Evolutionary conservation across 306 rosid genomes (phyloP).

Genomic region (Rosa chinensis): DNA sequence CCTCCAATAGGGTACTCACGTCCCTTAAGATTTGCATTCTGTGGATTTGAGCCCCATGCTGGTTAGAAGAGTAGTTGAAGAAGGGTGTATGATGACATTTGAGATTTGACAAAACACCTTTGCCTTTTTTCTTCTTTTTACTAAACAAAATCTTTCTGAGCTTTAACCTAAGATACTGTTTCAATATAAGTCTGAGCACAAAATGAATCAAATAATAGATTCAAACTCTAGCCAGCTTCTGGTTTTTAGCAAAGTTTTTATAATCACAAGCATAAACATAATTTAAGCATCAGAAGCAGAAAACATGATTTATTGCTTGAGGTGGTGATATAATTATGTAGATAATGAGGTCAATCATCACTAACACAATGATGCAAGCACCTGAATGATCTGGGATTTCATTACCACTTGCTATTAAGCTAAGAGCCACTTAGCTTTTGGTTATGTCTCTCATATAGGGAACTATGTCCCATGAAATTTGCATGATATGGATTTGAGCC

Average conservation of each 20-base stretch:
- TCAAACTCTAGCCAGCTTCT: not conserved
- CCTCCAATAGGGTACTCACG: not conserved
- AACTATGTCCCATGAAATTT: slow-evolving; percentile 13
- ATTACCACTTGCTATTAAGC: not conserved
- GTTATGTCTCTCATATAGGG: not conserved
- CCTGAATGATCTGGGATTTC: not conserved
- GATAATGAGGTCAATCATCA: not conserved
- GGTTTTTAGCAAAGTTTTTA: not conserved
- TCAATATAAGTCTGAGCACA: not conserved
- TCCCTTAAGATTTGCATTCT: not conserved
- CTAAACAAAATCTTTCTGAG: slow-evolving; percentile 1
- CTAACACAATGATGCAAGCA: slow-evolving; percentile 9
- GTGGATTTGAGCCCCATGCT: not conserved
- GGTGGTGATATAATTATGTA: not conserved
- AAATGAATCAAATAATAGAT: not conserved
- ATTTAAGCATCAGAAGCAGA: too few relatives aligned
- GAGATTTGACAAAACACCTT: not conserved
- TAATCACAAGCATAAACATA: not conserved
- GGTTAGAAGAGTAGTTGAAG: not conserved
- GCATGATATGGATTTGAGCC: slow-evolving; percentile 16
- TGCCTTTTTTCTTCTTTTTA: not conserved
- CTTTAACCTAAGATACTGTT: not conserved
- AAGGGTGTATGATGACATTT: not conserved
- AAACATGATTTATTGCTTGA: not conserved
- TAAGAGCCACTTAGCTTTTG: not conserved